phyloP scores from a whole-genome alignment of 192 early-diverging fungal genomes.

The Coemansia asiatica region DNA sequence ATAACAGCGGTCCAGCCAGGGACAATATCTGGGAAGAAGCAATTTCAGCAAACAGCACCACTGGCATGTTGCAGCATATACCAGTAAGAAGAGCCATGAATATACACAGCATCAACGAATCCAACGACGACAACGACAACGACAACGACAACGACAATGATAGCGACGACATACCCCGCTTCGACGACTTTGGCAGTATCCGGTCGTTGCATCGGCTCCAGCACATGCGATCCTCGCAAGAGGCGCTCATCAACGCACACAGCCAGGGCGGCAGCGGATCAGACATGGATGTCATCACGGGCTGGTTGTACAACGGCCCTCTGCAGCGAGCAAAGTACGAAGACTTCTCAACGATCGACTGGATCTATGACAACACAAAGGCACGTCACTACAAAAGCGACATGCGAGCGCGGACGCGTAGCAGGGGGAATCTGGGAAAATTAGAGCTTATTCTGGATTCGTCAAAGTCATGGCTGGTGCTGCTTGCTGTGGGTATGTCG shows the following conservation, averaged over 20 bases:
- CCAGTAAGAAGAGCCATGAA: not conserved
- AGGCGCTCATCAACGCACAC: conserved; percentile 26
- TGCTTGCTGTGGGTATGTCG: conserved; percentile 40
- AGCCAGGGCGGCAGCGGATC: conserved; percentile 8
- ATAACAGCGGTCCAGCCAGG: not conserved
- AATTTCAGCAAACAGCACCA: not conserved
- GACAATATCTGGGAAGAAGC: conserved; percentile 8
- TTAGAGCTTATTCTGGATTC: conserved; percentile 23
- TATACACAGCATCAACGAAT: not conserved
- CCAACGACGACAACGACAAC: not conserved
- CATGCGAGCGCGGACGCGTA: conserved; percentile 18
- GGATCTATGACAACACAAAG: conserved; percentile 55
- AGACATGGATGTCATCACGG: conserved; percentile 50
- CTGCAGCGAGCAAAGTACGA: conserved; percentile 53
- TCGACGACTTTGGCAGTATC: conserved; percentile 18
- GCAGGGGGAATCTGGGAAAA: conserved; percentile 13
- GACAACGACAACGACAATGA: not conserved
- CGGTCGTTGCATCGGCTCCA: conserved; percentile 30
- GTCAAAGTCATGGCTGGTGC: conserved; percentile 44
- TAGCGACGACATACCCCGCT: conserved; percentile 19
- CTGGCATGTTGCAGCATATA: not conserved
- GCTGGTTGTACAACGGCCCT: conserved; percentile 54
- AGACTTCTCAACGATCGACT: conserved; percentile 57
- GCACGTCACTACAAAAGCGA: conserved; percentile 35
- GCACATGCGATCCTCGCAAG: conserved; percentile 38